A percentile compares a stretch with the other conserved stretches of the same genome.
Evolutionary conservation across 257 asterid genomes (phyloP).

Genomic region (Solanum pimpinellifolium): DNA sequence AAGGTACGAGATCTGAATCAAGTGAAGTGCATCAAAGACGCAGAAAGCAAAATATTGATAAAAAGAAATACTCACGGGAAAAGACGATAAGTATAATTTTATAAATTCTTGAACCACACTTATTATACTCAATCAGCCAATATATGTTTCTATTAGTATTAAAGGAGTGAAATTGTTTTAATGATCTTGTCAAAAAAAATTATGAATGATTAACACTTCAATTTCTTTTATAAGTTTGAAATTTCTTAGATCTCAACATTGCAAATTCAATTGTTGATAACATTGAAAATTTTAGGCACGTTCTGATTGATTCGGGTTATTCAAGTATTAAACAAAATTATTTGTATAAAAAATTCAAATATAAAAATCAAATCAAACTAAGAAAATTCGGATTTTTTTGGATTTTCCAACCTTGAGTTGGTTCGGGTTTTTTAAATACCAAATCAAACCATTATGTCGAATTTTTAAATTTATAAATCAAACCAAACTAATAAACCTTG

Average conservation of each 20-base stretch:
- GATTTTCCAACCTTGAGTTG: accelerated
- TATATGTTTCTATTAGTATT: neutral
- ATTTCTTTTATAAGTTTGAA: neutral
- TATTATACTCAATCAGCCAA: neutral
- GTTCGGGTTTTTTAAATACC: too few species aligned
- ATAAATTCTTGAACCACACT: neutral
- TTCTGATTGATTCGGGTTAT: too few species aligned
- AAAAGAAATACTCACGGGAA: neutral
- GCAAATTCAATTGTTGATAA: neutral
- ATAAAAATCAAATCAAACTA: too few species aligned
- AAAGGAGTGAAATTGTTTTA: neutral
- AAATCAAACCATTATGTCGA: too few species aligned
- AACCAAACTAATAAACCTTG: too few species aligned
- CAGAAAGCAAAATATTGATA: too few species aligned
- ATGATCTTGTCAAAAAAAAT: neutral
- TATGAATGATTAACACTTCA: neutral
- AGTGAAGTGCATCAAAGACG: neutral
- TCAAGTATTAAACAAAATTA: too few species aligned
- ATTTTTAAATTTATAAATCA: too few species aligned
- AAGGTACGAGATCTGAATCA: neutral
- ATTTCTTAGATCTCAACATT: neutral
- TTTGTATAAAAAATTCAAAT: too few species aligned
- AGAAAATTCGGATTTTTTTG: accelerated
- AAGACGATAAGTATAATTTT: too few species aligned
- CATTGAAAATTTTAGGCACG: too few species aligned